Base-by-base conservation (phyloP, 202 grass and related monocot genomes). In the Setaria viridis region DNA sequence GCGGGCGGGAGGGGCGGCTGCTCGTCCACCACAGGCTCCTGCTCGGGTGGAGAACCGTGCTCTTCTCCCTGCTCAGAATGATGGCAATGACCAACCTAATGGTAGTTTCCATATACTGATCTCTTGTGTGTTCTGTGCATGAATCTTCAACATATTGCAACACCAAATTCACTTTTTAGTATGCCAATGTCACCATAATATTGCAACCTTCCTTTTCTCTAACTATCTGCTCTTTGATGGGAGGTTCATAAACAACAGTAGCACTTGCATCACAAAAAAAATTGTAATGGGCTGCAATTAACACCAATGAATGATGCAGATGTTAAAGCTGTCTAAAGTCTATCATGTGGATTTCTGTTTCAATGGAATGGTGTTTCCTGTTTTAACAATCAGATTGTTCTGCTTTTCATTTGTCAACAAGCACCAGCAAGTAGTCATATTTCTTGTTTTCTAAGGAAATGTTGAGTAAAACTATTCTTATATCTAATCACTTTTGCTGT, bases 11-110 rank as follows among this genome's bases (percentile, higher is more conserved):
- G 90, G 82, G 53, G 82, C 67, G 5, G 92, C 92, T 5, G 84
- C 89, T 85, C 91, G 83, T 63, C 93, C 93, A 50, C 90, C 90
- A 32, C 90, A 85, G 73, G 81, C 87, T 80, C 83, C 80, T 85
- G 87, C 80, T 57, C 87, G 46, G 10, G 74, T 29, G 11, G 90
- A 92, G 50, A 92, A 94, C 63, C 92, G n/a, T 51, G 84, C 85
- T 84, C 85, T 70, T 51, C 2, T 87, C 63, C 67, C 80, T 76
- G 84, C 72, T 29, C 90, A 86, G 82, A 89, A 95, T 71, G 76
- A 87, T 72, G 77, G 77, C 45, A 88, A 90, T 82, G 81, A 87
- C 71, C 85, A 80, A 67, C 89, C 57, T 80, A 83, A 81, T 83
- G 91, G 91, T 97, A 87, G 35, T 9, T 48, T 17, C 82, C 66